Conservation (phyloP, 2,329 filamentous ascomycete species). For the Colletotrichum chlorophyti region DNA sequence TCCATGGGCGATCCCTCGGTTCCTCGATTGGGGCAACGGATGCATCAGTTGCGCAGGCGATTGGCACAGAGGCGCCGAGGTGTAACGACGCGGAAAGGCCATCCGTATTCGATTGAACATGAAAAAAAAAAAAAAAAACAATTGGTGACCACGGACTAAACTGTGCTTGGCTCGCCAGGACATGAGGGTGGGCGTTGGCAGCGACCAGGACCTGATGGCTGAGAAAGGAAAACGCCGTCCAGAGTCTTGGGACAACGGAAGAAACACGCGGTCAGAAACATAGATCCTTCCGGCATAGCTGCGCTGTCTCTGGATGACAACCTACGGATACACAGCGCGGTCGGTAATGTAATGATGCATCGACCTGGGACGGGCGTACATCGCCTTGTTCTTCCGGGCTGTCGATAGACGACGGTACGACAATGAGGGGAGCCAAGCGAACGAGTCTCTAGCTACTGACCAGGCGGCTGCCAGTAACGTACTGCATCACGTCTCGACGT, state of each 20-base stretch:
- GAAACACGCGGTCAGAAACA: not conserved
- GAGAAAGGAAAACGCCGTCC: not conserved
- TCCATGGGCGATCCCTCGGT: not conserved
- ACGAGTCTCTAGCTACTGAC: not conserved
- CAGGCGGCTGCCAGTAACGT: not conserved
- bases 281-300: not conserved
- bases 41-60: constrained; percentile 6
- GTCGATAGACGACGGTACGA: not conserved
- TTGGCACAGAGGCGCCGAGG: constrained; percentile 7
- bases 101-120: too few species aligned
- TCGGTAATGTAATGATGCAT: not conserved
- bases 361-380: not conserved
- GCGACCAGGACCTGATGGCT: not conserved
- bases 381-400: not conserved
- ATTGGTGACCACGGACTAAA: not conserved
- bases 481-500: not conserved
- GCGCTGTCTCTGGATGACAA: too few species aligned
- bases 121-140: not conserved
- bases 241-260: not conserved
- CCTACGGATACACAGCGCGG: not conserved
- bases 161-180: not conserved
- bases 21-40: not conserved
- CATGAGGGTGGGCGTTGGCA: fast-evolving
- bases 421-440: not conserved
- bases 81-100: constrained; percentile 8